Conservation (phyloP, 129 eudicot genomes). For the Helianthus tuberosus region DNA sequence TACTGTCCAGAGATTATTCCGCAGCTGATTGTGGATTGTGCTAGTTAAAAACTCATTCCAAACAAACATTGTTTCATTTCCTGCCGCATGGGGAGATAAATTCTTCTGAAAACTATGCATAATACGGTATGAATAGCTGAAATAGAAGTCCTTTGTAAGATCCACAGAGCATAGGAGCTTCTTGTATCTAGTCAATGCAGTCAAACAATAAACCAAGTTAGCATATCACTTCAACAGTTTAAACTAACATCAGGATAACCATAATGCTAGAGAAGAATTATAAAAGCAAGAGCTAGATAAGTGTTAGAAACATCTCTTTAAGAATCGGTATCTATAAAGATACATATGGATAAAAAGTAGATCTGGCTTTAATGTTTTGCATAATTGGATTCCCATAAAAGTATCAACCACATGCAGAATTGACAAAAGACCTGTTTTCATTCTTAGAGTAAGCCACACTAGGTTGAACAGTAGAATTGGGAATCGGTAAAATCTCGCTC, state of each 20-base stretch:
- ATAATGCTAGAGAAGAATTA: slow-evolving; percentile 37
- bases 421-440: slow-evolving; percentile 97
- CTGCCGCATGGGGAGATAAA: slow-evolving; percentile 50
- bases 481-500: slow-evolving; percentile 81
- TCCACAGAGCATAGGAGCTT: slow-evolving; percentile 92
- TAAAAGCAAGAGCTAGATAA: slow-evolving; percentile 18
- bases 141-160: slow-evolving; percentile 95
- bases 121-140: slow-evolving; percentile 90
- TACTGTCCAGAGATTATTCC: slow-evolving; percentile 86
- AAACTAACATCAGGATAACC: slow-evolving; percentile 57
- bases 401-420: slow-evolving; percentile 68
- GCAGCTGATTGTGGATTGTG: slow-evolving; percentile 69
- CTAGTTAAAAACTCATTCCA: slow-evolving; percentile 94
- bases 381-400: too few relatives aligned
- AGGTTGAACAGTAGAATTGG: slow-evolving; percentile 63
- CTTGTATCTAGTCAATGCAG: slow-evolving; percentile 72
- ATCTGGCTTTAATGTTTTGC: slow-evolving; percentile 35
- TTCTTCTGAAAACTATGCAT: slow-evolving; percentile 92
- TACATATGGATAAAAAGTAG: slow-evolving; percentile 47
- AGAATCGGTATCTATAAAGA: slow-evolving; percentile 24
- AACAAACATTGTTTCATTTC: slow-evolving; percentile 91
- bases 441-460: slow-evolving; percentile 75
- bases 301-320: slow-evolving; percentile 3
- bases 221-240: slow-evolving; percentile 39
- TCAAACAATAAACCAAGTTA: slow-evolving; percentile 40